These are phyloP conservation scores for Colletotrichum spaethianum DNA, from an alignment of 2,329 filamentous ascomycete genomes.

Conservation along the genomic window DNA sequence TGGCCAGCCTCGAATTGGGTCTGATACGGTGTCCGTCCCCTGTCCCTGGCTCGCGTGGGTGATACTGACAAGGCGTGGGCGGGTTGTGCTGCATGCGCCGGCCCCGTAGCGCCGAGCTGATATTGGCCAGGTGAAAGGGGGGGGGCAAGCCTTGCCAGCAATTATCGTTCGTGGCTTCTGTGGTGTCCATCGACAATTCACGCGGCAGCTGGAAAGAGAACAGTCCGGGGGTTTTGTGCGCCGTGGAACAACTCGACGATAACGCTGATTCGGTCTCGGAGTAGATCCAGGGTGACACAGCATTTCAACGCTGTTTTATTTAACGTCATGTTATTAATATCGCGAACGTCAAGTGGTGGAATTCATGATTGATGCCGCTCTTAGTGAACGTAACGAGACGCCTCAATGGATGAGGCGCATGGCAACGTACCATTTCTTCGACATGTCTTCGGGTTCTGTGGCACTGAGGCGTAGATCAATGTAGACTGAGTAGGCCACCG, in stretches of 20 bases:
- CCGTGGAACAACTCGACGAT: slow-evolving; percentile 23
- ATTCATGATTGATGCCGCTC: neutral
- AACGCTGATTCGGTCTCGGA: slow-evolving; percentile 20
- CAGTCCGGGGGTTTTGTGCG: slow-evolving; percentile 29
- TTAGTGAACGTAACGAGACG: neutral
- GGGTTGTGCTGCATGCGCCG: slow-evolving; percentile 11
- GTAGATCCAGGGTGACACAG: slow-evolving; percentile 3
- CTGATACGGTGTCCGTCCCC: neutral
- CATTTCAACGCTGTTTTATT: slow-evolving; percentile 24
- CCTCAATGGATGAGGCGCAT: neutral
- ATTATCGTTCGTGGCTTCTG: slow-evolving; percentile 12
- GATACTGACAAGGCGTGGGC: slow-evolving; percentile 5
- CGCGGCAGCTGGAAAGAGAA: slow-evolving; percentile 1
- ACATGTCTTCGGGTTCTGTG: neutral
- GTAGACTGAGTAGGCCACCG: neutral
- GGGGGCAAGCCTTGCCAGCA: neutral
- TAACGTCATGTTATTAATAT: slow-evolving; percentile 28
- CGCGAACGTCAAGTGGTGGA: slow-evolving; percentile 13
- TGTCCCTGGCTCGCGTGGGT: neutral
- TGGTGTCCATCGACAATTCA: neutral
- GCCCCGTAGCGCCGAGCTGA: slow-evolving; percentile 9
- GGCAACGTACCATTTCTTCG: neutral
- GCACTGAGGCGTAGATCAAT: neutral
- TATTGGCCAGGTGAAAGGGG: slow-evolving; percentile 5
- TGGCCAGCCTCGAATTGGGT: neutral